A percentile compares a stretch with the other conserved stretches of the same genome.
Evolutionary conservation across 2,329 filamentous ascomycete species (phyloP).

Genomic region (Scopulariopsis brevicaulis): DNA sequence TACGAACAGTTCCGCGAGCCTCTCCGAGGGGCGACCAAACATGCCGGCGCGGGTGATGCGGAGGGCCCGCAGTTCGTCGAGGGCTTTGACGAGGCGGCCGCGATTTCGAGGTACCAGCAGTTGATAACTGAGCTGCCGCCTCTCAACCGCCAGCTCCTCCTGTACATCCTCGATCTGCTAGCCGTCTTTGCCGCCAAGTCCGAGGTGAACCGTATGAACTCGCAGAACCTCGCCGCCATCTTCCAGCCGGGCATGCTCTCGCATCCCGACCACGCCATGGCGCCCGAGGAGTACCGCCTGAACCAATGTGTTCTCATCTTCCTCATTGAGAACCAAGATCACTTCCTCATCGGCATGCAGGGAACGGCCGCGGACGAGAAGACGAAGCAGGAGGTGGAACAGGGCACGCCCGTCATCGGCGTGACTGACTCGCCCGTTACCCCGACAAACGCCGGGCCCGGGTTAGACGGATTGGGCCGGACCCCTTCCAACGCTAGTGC

Average conservation of each 20-base stretch:
- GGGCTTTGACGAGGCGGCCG: conserved; percentile 48
- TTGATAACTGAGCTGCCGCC: conserved; percentile 90
- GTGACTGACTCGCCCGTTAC: conserved; percentile 19
- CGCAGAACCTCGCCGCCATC: conserved; percentile 87
- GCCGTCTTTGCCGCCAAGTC: conserved; percentile 96
- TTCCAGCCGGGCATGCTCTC: conserved; percentile 96
- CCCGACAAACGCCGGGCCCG: conserved; percentile 29
- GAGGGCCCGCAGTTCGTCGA: conserved; percentile 62
- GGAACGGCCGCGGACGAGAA: conserved; percentile 94
- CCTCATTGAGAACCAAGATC: conserved; percentile 94
- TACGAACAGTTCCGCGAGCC: conserved; percentile 88
- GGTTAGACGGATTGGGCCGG: conserved; percentile 44
- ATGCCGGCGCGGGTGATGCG: conserved; percentile 53
- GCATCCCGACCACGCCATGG: conserved; percentile 91
- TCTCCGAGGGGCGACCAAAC: conserved; percentile 58
- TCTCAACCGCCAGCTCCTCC: conserved; percentile 81
- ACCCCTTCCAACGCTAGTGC: conserved; percentile 83
- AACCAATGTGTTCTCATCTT: conserved; percentile 98
- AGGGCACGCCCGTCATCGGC: conserved; percentile 40
- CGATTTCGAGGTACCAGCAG: conserved; percentile 74
- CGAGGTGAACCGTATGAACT: conserved; percentile 94
- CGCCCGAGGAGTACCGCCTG: conserved; percentile 82
- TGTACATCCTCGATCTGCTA: conserved; percentile 91
- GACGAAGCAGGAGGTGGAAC: conserved; percentile 51
- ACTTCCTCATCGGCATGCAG: conserved; percentile 97